Base-by-base conservation (phyloP, 2,329 filamentous ascomycete species). In the Monosporascus sp. region DNA sequence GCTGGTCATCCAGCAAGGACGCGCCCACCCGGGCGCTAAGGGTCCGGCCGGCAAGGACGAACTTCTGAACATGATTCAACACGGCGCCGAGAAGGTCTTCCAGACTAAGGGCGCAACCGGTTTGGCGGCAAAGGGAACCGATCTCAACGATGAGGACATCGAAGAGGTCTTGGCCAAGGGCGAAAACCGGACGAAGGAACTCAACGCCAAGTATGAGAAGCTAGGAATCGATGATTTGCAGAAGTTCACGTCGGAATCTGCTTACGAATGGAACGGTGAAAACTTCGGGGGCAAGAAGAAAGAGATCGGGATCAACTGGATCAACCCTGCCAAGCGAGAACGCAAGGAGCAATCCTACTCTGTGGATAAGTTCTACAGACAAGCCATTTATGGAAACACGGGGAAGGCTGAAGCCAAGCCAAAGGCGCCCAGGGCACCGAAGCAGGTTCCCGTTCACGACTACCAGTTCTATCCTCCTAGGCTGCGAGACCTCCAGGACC, bases 201-300 rank as follows among this genome's bases (percentile, higher is more conserved):
- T 99, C 42, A 97, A 91, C 67, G 87, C 89, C 60, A 93, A 91
- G 71, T 99, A 97, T 64, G 94, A 97, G 70, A 96, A 96, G 68
- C 84, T 99, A 41, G 94, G 95, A 58, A 88, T 99, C 31, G 94
- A 99, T 68, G 94, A 99, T 61, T 74, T 99, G 44, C 94, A 99
- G 68, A 97, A 97, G 67, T 99, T 99, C 71, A 94, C 88, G 1
- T 97, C 93, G 0, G 94, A 99, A 64, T 96, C 90, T 51, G 92
- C 95, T 0, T 99, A 99, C 65, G 94, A 97, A 68, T 99, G 95
- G 95, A 99, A 99, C 59, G 94, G 94, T 47, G 87, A 97, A 72
- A 93, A 93, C 64, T 99, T 99, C 69, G 89, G 91, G 50, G 89
- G 88, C 54, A 83, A 86, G 67, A 95, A 95, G 74, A 96, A 95